phyloP scores from a whole-genome alignment of 2,329 filamentous ascomycete species.

The Verticillium tricorpus region DNA sequence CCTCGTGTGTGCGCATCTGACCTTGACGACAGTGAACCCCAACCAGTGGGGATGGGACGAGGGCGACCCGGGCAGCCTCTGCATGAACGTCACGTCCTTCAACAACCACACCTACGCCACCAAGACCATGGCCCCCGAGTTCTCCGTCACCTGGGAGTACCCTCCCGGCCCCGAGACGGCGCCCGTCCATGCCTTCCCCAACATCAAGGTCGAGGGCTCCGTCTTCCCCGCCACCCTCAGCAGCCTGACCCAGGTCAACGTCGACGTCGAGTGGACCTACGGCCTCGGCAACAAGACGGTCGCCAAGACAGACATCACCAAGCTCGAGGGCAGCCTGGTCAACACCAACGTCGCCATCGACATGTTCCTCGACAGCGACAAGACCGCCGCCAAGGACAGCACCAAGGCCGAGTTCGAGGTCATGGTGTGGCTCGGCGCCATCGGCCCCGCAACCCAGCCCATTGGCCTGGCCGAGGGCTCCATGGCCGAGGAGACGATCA shows the following conservation, averaged over 20 bases:
- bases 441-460: conserved; percentile 41
- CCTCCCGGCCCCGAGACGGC: conserved; percentile 31
- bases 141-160: conserved; percentile 50
- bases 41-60: conserved; percentile 48
- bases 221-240: conserved; percentile 38
- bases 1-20: background rate
- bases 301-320: conserved; percentile 25
- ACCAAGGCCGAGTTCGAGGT: conserved; percentile 43
- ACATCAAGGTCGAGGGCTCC: conserved; percentile 40
- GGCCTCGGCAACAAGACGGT: conserved; percentile 35
- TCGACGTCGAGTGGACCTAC: conserved; percentile 48
- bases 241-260: conserved; percentile 30
- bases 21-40: conserved; percentile 39
- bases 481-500: conserved; percentile 28
- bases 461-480: conserved; percentile 33
- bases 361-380: conserved; percentile 50
- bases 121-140: conserved; percentile 39
- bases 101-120: conserved; percentile 47
- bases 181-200: conserved; percentile 52
- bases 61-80: conserved; percentile 34
- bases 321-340: conserved; percentile 29
- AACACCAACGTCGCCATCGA: conserved; percentile 55
- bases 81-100: conserved; percentile 46
- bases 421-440: conserved; percentile 52
- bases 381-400: conserved; percentile 32